Percentiles rank a stretch among this genome's conserved stretches.
Evolutionary conservation across 108 stramenopile species (phyloP).

Genomic region (Nitzschia sp.): DNA sequence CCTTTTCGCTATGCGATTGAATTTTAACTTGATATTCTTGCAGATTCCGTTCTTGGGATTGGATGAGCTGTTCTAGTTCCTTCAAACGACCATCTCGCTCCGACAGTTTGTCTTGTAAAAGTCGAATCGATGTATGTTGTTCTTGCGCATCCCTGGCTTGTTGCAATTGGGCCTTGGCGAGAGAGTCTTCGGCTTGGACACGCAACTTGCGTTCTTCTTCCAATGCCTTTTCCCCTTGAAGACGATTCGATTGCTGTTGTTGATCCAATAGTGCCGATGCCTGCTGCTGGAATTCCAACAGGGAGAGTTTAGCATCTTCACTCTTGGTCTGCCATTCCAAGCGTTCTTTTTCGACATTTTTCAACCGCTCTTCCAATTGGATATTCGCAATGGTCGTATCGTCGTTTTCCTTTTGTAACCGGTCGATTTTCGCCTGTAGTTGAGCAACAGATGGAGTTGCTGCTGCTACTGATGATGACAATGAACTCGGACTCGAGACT

Average conservation of each 20-base stretch:
- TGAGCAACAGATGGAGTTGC: too few species aligned
- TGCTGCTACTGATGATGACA: too few species aligned
- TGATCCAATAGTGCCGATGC: neutral
- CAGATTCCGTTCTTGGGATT: neutral
- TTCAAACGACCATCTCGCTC: too few species aligned
- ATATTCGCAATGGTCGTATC: neutral
- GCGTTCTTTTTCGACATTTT: neutral
- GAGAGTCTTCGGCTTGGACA: neutral
- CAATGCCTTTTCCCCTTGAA: neutral
- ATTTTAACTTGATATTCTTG: neutral
- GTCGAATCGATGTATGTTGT: too few species aligned
- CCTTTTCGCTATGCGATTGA: neutral
- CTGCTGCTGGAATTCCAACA: neutral
- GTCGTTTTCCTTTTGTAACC: too few species aligned
- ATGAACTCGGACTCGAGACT: too few species aligned
- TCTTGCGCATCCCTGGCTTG: too few species aligned
- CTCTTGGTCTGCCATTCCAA: neutral
- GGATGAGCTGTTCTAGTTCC: neutral
- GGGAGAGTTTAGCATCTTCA: neutral
- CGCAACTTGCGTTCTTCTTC: neutral
- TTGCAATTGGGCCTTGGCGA: neutral
- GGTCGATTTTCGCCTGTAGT: too few species aligned
- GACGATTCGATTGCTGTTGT: neutral
- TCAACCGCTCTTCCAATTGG: neutral
- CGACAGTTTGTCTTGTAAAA: too few species aligned